phyloP scores from a whole-genome alignment of 2,329 filamentous ascomycete species.

The Cytospora chrysosperma region DNA sequence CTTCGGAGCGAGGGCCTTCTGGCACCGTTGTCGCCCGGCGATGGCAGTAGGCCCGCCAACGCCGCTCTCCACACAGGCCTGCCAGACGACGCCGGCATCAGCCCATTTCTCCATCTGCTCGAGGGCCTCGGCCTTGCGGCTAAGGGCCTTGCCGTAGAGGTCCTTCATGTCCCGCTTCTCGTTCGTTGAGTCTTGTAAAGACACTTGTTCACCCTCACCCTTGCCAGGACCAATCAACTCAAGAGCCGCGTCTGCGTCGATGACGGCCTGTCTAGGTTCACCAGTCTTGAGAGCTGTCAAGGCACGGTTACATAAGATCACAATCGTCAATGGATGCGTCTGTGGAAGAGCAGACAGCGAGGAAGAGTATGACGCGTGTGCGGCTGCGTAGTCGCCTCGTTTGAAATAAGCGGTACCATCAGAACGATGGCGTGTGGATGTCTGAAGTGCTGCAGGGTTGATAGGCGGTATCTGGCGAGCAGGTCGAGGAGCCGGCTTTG shows the following conservation, averaged over 20 bases:
- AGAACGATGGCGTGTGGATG: constrained; percentile 74
- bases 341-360: constrained; percentile 74
- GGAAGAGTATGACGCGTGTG: constrained; percentile 77
- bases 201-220: constrained; percentile 78
- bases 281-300: constrained; percentile 89
- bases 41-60: constrained; percentile 83
- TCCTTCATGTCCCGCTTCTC: constrained; percentile 84
- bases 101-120: constrained; percentile 94
- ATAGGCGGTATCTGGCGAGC: constrained; percentile 63
- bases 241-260: constrained; percentile 80
- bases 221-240: constrained; percentile 74
- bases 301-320: constrained; percentile 89
- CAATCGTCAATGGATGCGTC: constrained; percentile 77
- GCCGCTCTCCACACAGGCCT: constrained; percentile 76
- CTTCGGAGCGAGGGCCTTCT: constrained; percentile 77
- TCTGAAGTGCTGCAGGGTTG: constrained; percentile 66
- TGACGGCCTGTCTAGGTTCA: constrained; percentile 82
- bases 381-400: constrained; percentile 84
- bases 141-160: constrained; percentile 89
- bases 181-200: constrained; percentile 59
- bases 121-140: constrained; percentile 90
- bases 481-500: constrained; percentile 43
- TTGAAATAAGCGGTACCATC: constrained; percentile 90
- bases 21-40: constrained; percentile 84
- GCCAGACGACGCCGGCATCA: constrained; percentile 81